phyloP scores from a whole-genome alignment of 192 early-diverging fungal species.

The Bifiguratus adelaidae region DNA sequence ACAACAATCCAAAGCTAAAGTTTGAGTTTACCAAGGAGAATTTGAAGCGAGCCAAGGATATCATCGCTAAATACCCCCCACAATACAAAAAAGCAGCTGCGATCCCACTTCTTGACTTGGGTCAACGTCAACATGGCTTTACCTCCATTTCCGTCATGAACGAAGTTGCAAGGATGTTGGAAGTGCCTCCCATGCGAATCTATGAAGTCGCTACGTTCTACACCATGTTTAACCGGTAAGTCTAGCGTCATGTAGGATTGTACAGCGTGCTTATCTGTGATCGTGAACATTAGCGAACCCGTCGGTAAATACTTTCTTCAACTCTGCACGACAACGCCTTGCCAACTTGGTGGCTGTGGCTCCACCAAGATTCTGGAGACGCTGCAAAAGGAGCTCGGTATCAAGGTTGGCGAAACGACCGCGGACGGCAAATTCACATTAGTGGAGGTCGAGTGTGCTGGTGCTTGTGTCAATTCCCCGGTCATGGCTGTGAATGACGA shows the following conservation, averaged over 20 bases:
- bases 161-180: slow-evolving; percentile 84
- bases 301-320: slow-evolving; percentile 99
- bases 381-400: slow-evolving; percentile 76
- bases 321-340: slow-evolving; percentile 97
- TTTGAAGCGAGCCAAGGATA: slow-evolving; percentile 66
- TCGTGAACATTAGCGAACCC: slow-evolving; percentile 54
- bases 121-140: slow-evolving; percentile 92
- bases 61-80: slow-evolving; percentile 89
- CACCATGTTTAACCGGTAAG: slow-evolving; percentile 96
- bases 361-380: slow-evolving; percentile 84
- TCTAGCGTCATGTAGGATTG: background rate
- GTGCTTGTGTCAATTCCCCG: slow-evolving; percentile 96
- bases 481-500: slow-evolving; percentile 98
- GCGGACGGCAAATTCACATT: slow-evolving; percentile 90
- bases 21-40: slow-evolving; percentile 85
- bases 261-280: background rate
- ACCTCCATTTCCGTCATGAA: slow-evolving; percentile 96
- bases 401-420: slow-evolving; percentile 92
- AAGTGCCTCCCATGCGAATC: slow-evolving; percentile 97
- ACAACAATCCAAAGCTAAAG: slow-evolving; percentile 72
- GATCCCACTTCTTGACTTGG: slow-evolving; percentile 91
- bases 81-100: slow-evolving; percentile 98
- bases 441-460: slow-evolving; percentile 99
- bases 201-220: slow-evolving; percentile 99
- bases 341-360: slow-evolving; percentile 94